Evolutionary conservation across 805 yeast genomes (phyloP), one percentile per base, ranked within the genome.

Genomic region (Wickerhamiella azyma): DNA sequence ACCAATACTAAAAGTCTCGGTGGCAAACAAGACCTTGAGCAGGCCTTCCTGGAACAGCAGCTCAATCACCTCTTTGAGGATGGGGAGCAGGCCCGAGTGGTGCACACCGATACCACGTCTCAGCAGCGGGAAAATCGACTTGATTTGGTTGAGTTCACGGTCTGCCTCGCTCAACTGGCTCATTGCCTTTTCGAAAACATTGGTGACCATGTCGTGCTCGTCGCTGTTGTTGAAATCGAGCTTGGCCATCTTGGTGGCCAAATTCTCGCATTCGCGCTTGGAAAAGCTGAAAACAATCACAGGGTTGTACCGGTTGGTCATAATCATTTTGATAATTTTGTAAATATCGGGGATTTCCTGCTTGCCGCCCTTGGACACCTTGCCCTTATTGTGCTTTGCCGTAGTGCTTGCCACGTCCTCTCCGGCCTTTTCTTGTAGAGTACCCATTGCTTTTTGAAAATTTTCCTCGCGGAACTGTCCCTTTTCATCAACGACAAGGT

Each of bases 271-370:
- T 59, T 92, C 98, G 59, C 96, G 77, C 61, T 92, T 92, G 60
- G 94, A 81, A 62, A 92, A 92, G n/a, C 97, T 88, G 66, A 92
- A 92, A 18, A 92, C 97, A 70, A 92, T 92, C 37, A 92, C 98
- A 1, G 99, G 99, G 58, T 92, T 94, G 65, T 85, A 92, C 58
- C 86, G 81, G 60, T 89, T 89, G 67, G 82, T 74, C 88, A 95
- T 92, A 61, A 92, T 89, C 97, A 92, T 92, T 63, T 86, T 89
- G 46, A 92, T 94, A 60, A 92, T 92, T 62, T 92, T 92, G 64
- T 86, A 86, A 52, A 88, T 92, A 66, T 92, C 99, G 10, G 94
- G 84, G 50, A 83, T 82, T 63, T 85, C 84, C 54, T 77, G 79
- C 48, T 76, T 76, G 35, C 94, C 95, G 47, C 96, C 96, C 63